A percentile compares a stretch with the other conserved stretches of the same genome.
phyloP scores from a whole-genome alignment of 202 grass and related monocot genomes.

The Schoenoplectus triqueter region DNA sequence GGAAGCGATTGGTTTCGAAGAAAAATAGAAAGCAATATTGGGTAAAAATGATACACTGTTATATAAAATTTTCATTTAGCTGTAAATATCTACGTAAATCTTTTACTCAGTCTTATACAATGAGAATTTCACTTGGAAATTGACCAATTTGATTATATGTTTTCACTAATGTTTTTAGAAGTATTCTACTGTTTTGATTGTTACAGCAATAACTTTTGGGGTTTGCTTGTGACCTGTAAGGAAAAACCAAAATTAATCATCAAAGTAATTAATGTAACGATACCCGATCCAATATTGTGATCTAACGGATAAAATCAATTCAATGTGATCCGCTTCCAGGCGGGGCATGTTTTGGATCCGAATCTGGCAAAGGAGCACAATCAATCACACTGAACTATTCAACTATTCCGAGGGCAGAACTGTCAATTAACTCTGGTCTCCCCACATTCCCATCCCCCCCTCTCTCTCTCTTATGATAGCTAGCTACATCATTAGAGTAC shows the following conservation, averaged over 20 bases:
- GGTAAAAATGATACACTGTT: too few species aligned
- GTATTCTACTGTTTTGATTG: background rate
- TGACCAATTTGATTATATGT: too few species aligned
- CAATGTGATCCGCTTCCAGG: background rate
- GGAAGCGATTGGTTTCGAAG: too few species aligned
- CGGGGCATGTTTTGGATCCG: background rate
- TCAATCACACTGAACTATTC: constrained; percentile 29
- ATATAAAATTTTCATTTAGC: too few species aligned
- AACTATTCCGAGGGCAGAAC: constrained; percentile 11
- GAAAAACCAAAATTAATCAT: background rate
- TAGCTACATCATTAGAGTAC: constrained; percentile 39
- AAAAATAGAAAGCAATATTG: too few species aligned
- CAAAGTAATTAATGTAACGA: background rate
- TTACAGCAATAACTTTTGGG: background rate
- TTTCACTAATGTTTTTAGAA: too few species aligned
- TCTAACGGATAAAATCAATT: background rate
- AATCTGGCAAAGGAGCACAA: constrained; percentile 24
- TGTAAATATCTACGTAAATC: too few species aligned
- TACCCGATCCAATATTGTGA: background rate
- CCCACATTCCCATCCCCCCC: background rate
- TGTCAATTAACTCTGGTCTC: constrained; percentile 30
- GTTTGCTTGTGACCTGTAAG: background rate
- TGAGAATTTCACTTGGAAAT: too few species aligned
- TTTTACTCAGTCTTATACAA: too few species aligned
- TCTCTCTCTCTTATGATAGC: constrained; percentile 4